Conservation (phyloP, 2,329 filamentous ascomycete species). For the Bipolaris oryzae region DNA sequence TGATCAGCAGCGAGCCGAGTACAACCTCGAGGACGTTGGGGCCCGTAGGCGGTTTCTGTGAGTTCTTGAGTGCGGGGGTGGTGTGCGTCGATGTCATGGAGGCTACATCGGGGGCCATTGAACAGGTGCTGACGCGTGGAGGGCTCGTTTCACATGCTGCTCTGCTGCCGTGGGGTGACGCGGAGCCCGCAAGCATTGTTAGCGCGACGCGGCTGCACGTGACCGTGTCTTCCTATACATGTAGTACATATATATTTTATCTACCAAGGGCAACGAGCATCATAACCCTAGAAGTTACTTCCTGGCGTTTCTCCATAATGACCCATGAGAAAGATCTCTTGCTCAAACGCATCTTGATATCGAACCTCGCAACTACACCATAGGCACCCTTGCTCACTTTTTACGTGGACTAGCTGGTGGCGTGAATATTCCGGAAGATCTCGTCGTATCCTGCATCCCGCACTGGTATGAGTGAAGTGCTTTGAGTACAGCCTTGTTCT, state of each 20-base stretch:
- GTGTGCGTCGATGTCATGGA: slow-evolving; percentile 25
- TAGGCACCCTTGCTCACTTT: neutral
- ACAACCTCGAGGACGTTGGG: slow-evolving; percentile 88
- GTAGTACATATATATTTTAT: neutral
- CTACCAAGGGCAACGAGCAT: neutral
- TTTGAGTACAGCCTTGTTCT: slow-evolving; percentile 18
- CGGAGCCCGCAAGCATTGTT: slow-evolving; percentile 1
- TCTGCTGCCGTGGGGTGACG: slow-evolving; percentile 11
- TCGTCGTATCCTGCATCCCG: neutral
- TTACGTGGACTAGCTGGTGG: neutral
- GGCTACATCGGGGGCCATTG: slow-evolving; percentile 34
- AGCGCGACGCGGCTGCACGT: slow-evolving; percentile 11
- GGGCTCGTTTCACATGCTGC: slow-evolving; percentile 8
- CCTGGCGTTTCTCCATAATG: neutral
- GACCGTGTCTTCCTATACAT: neutral
- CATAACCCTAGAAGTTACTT: neutral
- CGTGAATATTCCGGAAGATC: neutral
- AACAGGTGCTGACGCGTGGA: slow-evolving; percentile 11
- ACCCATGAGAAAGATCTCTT: neutral
- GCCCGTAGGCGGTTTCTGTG: slow-evolving; percentile 51
- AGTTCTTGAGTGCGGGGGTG: slow-evolving; percentile 15
- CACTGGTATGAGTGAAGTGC: slow-evolving; percentile 18
- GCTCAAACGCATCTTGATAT: neutral
- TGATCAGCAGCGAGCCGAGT: slow-evolving; percentile 81
- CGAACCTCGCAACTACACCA: neutral